These are phyloP conservation scores for Dryas integrifolia DNA, from an alignment of 331 rosid genomes.

Conservation along the genomic window DNA sequence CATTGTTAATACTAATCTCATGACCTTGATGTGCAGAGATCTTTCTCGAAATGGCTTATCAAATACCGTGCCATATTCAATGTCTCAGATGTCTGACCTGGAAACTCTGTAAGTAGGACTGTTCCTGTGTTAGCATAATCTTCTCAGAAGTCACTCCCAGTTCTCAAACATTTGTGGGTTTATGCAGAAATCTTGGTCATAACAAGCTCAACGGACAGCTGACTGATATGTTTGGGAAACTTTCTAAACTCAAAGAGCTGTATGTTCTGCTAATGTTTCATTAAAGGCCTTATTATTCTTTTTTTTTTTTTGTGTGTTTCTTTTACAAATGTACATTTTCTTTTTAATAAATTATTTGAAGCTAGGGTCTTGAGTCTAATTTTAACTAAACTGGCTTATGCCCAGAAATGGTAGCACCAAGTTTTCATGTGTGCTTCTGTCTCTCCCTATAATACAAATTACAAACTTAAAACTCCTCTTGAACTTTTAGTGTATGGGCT, in stretches of 20 bases:
- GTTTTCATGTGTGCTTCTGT: too few relatives aligned
- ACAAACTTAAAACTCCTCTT: too few relatives aligned
- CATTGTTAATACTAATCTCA: conserved; percentile 18
- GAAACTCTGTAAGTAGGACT: conserved; percentile 50
- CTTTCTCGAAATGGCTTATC: conserved; percentile 64
- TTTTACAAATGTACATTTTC: not conserved
- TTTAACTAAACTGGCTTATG: not conserved
- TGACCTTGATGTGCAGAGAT: conserved; percentile 52
- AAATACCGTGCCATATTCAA: conserved; percentile 67
- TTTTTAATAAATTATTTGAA: not conserved
- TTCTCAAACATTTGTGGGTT: conserved; percentile 26
- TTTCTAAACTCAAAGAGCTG: conserved; percentile 64
- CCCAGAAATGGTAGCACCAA: too few relatives aligned
- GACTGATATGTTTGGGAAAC: conserved; percentile 65
- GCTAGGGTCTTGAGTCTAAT: too few relatives aligned
- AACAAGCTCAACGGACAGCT: conserved; percentile 71
- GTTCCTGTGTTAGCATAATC: not conserved
- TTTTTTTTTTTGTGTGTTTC: not conserved
- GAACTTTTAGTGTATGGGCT: too few relatives aligned
- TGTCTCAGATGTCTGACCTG: conserved; percentile 69
- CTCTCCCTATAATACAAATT: too few relatives aligned
- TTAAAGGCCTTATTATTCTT: not conserved
- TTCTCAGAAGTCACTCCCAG: conserved; percentile 4
- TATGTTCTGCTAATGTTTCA: conserved; percentile 36
- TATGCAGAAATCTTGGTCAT: conserved; percentile 69